Evolutionary conservation across 768 basidiomycete genomes (phyloP).

Genomic region (Brasilioporus rufonigricans): DNA sequence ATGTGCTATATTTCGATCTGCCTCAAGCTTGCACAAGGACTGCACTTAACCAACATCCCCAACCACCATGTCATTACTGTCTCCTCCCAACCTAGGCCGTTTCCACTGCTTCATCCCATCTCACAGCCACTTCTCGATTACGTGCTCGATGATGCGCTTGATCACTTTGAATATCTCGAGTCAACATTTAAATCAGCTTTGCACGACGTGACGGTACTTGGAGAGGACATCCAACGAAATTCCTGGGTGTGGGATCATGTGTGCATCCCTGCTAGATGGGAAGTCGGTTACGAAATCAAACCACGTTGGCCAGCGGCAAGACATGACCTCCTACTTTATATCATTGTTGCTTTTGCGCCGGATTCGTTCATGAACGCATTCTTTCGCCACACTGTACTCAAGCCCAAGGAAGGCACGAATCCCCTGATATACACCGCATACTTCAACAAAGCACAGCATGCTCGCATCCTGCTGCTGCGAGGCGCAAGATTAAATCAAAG

Average conservation of each 20-base stretch:
- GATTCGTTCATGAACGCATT: not conserved
- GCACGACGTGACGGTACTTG: not conserved
- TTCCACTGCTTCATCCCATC: no score
- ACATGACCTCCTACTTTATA: not conserved
- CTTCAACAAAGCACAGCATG: no score
- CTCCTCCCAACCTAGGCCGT: no score
- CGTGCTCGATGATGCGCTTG: not conserved
- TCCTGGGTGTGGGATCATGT: not conserved
- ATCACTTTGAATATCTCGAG: not conserved
- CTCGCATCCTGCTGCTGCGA: not conserved
- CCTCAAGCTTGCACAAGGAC: not conserved
- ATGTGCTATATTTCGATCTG: conserved; percentile 4
- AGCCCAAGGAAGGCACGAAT: no score
- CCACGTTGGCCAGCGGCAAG: not conserved
- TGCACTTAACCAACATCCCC: no score
- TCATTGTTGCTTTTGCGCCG: not conserved
- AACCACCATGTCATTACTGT: no score
- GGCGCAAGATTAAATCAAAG: not conserved
- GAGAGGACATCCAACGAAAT: not conserved
- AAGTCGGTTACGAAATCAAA: no score
- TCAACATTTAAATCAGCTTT: not conserved
- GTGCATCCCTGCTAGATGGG: not conserved
- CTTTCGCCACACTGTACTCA: no score
- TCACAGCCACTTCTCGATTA: not conserved
- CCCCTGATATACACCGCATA: no score